Evolutionary conservation across 202 grass and related monocot species (phyloP).

Genomic region (Hordeum pubiflorum): DNA sequence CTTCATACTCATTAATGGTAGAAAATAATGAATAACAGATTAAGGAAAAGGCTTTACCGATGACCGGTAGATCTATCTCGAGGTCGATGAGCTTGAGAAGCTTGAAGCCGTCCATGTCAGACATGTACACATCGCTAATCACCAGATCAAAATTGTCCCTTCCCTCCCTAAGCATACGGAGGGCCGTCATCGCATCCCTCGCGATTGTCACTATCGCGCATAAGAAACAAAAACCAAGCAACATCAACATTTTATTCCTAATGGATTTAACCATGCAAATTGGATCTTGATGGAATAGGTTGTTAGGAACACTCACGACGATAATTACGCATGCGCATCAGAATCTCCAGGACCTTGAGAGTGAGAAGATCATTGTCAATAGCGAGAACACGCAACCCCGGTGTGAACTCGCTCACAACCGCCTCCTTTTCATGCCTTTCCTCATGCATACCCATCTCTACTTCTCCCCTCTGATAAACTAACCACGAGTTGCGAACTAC

Average conservation of each 20-base stretch:
- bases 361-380: constrained; percentile 43
- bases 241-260: neutral
- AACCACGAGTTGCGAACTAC: neutral
- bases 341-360: constrained; percentile 25
- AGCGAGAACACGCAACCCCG: constrained; percentile 38
- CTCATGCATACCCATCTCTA: neutral
- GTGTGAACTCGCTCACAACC: neutral
- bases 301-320: constrained; percentile 22
- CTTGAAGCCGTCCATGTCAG: constrained; percentile 52
- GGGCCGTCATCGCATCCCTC: constrained; percentile 3
- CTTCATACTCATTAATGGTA: neutral
- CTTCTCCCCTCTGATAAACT: neutral
- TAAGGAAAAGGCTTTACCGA: constrained; percentile 29
- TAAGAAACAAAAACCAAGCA: neutral
- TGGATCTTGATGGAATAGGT: neutral
- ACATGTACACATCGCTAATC: constrained; percentile 49
- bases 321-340: constrained; percentile 32
- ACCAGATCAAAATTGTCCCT: constrained; percentile 55
- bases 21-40: neutral
- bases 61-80: constrained; percentile 67
- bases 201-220: constrained; percentile 26
- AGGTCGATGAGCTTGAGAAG: constrained; percentile 49
- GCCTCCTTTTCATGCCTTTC: neutral
- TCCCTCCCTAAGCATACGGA: constrained; percentile 47
- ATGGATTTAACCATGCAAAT: neutral